Percentiles rank a stretch among this genome's conserved stretches.
Conservation (phyloP, 768 basidiomycete species). For the Floccularia luteovirens region DNA sequence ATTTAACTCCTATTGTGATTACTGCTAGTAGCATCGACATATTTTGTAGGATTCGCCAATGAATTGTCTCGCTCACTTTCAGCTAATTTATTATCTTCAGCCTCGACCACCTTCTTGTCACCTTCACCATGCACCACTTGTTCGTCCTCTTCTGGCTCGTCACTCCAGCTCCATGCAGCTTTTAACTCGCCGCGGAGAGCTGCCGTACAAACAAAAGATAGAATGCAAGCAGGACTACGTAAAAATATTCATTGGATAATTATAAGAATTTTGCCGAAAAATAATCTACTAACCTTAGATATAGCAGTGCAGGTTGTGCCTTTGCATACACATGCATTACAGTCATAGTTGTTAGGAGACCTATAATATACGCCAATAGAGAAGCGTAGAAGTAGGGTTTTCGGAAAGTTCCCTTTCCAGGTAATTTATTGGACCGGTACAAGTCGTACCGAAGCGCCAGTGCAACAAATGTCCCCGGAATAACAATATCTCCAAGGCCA, state of each 20-base stretch:
- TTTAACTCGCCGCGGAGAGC: slow-evolving; percentile 58
- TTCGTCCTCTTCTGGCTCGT: slow-evolving; percentile 29
- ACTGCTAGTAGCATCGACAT: too few species aligned
- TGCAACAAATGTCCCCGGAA: slow-evolving; percentile 64
- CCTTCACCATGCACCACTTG: too few species aligned
- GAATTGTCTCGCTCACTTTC: background rate
- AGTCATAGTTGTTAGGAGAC: slow-evolving; percentile 67
- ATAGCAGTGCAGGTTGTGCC: slow-evolving; percentile 90
- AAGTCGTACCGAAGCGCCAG: slow-evolving; percentile 84
- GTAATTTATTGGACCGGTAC: slow-evolving; percentile 25
- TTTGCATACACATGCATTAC: slow-evolving; percentile 75
- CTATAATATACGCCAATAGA: slow-evolving; percentile 65
- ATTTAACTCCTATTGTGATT: too few species aligned
- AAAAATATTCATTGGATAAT: background rate
- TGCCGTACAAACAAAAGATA: slow-evolving; percentile 58
- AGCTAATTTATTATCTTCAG: background rate
- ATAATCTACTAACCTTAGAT: slow-evolving; percentile 58
- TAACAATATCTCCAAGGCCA: slow-evolving; percentile 83
- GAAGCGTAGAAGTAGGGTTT: slow-evolving; percentile 75
- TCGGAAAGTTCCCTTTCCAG: slow-evolving; percentile 26
- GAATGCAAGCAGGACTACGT: slow-evolving; percentile 68
- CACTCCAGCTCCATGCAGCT: slow-evolving; percentile 67
- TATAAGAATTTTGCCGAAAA: background rate
- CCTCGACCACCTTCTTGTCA: slow-evolving; percentile 5
- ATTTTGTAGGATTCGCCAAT: too few species aligned